Percentiles rank a stretch among this genome's conserved stretches.
These are phyloP conservation scores for Candida pseudoglaebosa DNA, from an alignment of 805 yeast species.

Conservation along the genomic window DNA sequence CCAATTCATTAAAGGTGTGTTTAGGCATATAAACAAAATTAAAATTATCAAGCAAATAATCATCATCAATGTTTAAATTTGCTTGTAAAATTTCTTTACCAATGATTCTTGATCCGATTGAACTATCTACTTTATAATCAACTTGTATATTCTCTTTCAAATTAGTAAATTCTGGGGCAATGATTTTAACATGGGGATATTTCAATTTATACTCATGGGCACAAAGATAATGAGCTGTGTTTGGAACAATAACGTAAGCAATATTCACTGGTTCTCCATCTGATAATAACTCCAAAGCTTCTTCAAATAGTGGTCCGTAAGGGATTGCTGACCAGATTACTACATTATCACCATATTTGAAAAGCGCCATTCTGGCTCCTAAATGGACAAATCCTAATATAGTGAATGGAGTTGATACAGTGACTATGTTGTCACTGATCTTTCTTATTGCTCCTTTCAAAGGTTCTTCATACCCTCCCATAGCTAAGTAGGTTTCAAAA, in stretches of 20 bases:
- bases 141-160: slow-evolving; percentile 42
- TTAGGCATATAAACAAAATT: slow-evolving; percentile 55
- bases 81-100: slow-evolving; percentile 12
- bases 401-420: slow-evolving; percentile 3
- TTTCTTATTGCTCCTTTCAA: slow-evolving; percentile 7
- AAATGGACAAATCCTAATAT: not conserved
- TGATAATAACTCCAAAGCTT: slow-evolving; percentile 25
- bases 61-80: slow-evolving; percentile 32
- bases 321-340: slow-evolving; percentile 5
- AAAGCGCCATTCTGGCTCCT: slow-evolving; percentile 6
- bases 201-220: slow-evolving; percentile 43
- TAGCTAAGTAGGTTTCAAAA: too few species aligned
- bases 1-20: slow-evolving; percentile 56
- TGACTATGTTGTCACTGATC: slow-evolving; percentile 4
- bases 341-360: slow-evolving; percentile 3
- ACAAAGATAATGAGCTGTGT: slow-evolving; percentile 55
- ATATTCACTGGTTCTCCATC: slow-evolving; percentile 30
- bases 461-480: slow-evolving; percentile 2
- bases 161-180: slow-evolving; percentile 40
- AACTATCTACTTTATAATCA: slow-evolving; percentile 30
- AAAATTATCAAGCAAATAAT: slow-evolving; percentile 37
- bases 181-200: slow-evolving; percentile 43
- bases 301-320: not conserved
- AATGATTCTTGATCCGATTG: slow-evolving; percentile 20
- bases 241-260: slow-evolving; percentile 50